Evolutionary conservation across 257 asterid genomes (phyloP).

Genomic region (Leonotis leonurus): DNA sequence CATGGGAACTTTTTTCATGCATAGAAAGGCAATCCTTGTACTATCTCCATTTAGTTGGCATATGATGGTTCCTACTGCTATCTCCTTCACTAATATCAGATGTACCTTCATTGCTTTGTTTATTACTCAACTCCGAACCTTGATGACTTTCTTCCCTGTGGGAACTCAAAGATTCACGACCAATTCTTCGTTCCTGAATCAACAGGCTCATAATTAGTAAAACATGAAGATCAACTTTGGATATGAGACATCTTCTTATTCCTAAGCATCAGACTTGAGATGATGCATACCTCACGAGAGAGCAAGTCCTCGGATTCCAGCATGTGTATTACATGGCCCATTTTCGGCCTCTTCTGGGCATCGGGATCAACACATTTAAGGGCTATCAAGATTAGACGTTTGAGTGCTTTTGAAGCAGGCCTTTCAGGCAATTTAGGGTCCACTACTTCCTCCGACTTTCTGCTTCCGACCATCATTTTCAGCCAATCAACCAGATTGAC

Average conservation of each 20-base stretch:
- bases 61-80: conserved; percentile 37
- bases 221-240: neutral
- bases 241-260: neutral
- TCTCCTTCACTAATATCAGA: conserved; percentile 50
- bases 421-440: conserved; percentile 78
- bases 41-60: conserved; percentile 40
- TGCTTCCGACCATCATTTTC: conserved; percentile 78
- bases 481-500: conserved; percentile 92
- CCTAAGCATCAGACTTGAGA: neutral
- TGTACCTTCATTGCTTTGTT: conserved; percentile 36
- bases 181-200: conserved; percentile 58
- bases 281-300: conserved; percentile 53
- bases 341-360: conserved; percentile 95
- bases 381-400: conserved; percentile 86
- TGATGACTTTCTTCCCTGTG: conserved; percentile 30
- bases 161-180: conserved; percentile 45
- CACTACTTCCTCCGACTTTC: conserved; percentile 84
- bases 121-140: conserved; percentile 29
- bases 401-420: conserved; percentile 79
- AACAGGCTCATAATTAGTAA: conserved; percentile 10
- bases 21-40: conserved; percentile 1
- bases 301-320: conserved; percentile 83
- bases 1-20: neutral
- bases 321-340: conserved; percentile 91
- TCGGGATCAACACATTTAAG: conserved; percentile 96